Evolutionary conservation across 2,329 filamentous ascomycete species (phyloP).

Genomic region (Lecanoromycetidae sp.): DNA sequence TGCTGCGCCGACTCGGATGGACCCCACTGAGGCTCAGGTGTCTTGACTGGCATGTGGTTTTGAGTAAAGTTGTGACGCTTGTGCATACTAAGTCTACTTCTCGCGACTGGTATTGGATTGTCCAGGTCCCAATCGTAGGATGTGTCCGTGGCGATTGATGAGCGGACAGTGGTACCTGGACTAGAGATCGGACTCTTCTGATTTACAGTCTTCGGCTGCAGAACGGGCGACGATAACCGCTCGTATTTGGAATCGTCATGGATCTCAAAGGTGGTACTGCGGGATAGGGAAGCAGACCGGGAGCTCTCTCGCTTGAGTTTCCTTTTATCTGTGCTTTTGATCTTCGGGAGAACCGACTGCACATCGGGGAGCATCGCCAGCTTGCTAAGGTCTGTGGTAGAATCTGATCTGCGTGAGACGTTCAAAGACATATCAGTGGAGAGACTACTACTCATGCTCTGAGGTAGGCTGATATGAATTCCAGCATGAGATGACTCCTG

Average conservation of each 20-base stretch:
- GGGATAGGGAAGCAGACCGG: conserved; percentile 1
- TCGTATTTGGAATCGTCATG: conserved; percentile 14
- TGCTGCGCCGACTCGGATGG: too few species aligned
- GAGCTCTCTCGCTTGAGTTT: not conserved
- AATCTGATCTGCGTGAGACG: not conserved
- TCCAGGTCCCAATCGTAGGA: conserved; percentile 15
- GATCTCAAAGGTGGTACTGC: conserved; percentile 16
- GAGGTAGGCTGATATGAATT: conserved; percentile 9
- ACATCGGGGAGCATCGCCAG: not conserved
- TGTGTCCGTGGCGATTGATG: conserved; percentile 19
- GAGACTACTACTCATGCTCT: conserved; percentile 14
- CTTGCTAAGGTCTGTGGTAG: not conserved
- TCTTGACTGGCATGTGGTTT: too few species aligned
- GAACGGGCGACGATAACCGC: conserved; percentile 15
- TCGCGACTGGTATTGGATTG: too few species aligned
- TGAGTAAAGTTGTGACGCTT: conserved; percentile 33
- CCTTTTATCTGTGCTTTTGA: not conserved
- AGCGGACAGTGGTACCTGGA: conserved; percentile 13
- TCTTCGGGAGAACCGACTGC: not conserved
- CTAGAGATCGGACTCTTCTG: conserved; percentile 6
- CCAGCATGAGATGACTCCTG: conserved; percentile 11
- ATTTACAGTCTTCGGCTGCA: conserved; percentile 2
- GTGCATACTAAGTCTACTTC: conserved; percentile 25
- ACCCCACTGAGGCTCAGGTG: too few species aligned
- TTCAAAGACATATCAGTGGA: conserved; percentile 11